Evolutionary conservation across 257 asterid species (phyloP).

Genomic region (Solanum paucissectum): DNA sequence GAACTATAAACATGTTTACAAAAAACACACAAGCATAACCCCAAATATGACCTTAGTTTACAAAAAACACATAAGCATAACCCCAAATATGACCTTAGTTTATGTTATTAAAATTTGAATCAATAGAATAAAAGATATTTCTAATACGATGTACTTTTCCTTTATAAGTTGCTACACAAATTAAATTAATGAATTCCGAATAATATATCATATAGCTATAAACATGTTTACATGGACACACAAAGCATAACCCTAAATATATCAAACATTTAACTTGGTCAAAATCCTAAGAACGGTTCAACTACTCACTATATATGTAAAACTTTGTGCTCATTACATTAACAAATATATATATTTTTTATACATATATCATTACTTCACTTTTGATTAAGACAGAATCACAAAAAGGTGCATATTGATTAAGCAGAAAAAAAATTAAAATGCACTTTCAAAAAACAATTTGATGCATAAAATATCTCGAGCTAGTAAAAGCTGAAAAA

Average conservation of each 20-base stretch:
- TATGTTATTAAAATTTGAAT: too few species aligned
- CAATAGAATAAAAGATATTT: background rate
- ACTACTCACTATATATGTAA: background rate
- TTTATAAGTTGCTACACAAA: too few species aligned
- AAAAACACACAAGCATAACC: background rate
- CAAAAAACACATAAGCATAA: background rate
- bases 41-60: background rate
- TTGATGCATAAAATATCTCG: background rate
- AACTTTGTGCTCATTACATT: background rate
- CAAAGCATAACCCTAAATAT: background rate
- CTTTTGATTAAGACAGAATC: background rate
- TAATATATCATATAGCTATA: background rate
- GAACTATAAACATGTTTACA: background rate
- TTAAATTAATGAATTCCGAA: background rate
- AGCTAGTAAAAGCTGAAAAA: too few species aligned
- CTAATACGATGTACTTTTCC: background rate
- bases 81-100: background rate
- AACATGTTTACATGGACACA: background rate
- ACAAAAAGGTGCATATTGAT: background rate
- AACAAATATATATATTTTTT: background rate
- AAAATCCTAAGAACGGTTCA: background rate
- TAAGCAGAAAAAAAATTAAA: background rate
- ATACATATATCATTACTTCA: background rate
- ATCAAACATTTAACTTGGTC: background rate
- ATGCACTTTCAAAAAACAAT: background rate